phyloP scores from a whole-genome alignment of 169 alveolate genomes.

The Plasmodium inui region DNA sequence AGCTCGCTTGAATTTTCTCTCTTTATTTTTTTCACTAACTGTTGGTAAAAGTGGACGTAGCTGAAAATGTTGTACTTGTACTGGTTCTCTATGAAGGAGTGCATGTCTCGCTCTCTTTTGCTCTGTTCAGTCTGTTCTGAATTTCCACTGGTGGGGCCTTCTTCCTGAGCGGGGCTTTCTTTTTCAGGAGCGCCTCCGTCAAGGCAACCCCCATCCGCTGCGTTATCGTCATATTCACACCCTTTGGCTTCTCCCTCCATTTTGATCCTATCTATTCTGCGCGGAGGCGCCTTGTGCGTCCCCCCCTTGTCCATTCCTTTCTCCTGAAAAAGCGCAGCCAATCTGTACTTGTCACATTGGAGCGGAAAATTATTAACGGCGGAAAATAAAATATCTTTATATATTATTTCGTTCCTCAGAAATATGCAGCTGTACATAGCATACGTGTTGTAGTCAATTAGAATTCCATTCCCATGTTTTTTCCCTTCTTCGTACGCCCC shows the following conservation, averaged over 20 bases:
- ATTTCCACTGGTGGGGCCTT: background rate
- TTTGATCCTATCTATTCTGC: background rate
- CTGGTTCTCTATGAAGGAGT: constrained; percentile 7
- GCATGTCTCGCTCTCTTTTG: constrained; percentile 5
- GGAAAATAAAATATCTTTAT: constrained; percentile 67
- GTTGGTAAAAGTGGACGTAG: constrained; percentile 34
- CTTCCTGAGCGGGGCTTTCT: background rate
- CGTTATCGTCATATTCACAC: background rate
- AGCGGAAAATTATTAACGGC: background rate
- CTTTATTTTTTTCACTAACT: constrained; percentile 38
- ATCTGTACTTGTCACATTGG: background rate
- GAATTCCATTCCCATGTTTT: constrained; percentile 79
- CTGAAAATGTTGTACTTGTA: constrained; percentile 26
- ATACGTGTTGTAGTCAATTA: constrained; percentile 79
- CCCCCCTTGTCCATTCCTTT: background rate
- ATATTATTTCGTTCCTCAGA: constrained; percentile 45
- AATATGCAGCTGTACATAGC: constrained; percentile 74
- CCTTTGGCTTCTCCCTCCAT: background rate
- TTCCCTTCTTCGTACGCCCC: constrained; percentile 77
- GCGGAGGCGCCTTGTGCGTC: background rate
- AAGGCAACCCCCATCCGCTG: background rate
- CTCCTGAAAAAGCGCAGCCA: background rate
- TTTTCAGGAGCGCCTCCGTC: background rate
- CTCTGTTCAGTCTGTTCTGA: background rate
- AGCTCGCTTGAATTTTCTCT: background rate